phyloP scores from a whole-genome alignment of 176 grass and related monocot species.

The Alloteropsis semialata region DNA sequence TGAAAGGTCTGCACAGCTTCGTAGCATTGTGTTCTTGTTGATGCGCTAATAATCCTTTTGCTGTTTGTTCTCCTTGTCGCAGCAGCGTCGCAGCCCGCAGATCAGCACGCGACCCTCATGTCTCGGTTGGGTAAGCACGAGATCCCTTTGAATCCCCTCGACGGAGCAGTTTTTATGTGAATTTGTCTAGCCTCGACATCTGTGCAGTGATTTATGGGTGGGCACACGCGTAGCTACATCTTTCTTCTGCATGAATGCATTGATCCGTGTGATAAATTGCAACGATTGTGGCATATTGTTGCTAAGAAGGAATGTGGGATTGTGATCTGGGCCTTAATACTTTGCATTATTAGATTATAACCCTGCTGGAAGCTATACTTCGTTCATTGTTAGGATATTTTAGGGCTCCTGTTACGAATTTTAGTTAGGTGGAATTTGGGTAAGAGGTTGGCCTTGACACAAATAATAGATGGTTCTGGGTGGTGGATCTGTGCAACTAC shows the following conservation, averaged over 20 bases:
- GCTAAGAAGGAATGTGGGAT: not conserved
- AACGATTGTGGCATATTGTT: not conserved
- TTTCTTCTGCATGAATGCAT: not conserved
- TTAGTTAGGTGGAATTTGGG: not conserved
- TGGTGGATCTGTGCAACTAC: not conserved
- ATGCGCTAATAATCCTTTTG: too few relatives aligned
- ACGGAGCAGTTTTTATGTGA: not conserved
- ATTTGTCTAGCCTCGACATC: not conserved
- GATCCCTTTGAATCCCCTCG: not conserved
- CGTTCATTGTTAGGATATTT: too few relatives aligned
- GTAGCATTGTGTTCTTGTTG: too few relatives aligned
- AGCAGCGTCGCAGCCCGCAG: slow-evolving; percentile 44
- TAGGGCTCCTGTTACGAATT: not conserved
- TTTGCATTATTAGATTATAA: not conserved
- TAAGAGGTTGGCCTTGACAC: not conserved
- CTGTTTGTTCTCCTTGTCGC: too few relatives aligned
- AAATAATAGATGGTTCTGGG: not conserved
- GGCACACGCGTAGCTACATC: not conserved
- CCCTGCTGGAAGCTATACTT: not conserved
- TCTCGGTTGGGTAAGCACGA: slow-evolving; percentile 42
- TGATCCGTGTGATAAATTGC: not conserved
- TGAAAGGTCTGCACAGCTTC: too few relatives aligned
- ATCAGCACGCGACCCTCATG: slow-evolving; percentile 50
- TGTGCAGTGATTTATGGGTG: not conserved
- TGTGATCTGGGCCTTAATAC: not conserved